Evolutionary conservation across 1,284 basidiomycete genomes (phyloP), one percentile per base, ranked within the genome.

Genomic region (Mycena sp.): DNA sequence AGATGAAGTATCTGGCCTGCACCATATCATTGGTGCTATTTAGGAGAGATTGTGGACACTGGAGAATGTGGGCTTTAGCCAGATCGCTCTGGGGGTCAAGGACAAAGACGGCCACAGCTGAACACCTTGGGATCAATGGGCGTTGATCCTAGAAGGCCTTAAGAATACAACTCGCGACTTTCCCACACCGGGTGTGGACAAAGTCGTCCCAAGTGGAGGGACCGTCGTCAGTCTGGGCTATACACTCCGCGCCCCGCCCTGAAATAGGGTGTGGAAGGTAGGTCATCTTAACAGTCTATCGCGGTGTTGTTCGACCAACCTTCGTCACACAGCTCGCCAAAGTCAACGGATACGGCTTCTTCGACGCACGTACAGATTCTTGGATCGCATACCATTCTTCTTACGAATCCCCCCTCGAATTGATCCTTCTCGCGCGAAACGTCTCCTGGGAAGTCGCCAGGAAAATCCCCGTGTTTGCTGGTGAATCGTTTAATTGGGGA

Each of bases 331-430:
- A 65, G 63, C 23, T 67, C 28, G 56, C 48, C 9, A 53, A 53
- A 45, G 63, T 67, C 5, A 56, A 65, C 49, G 66, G 66, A 29
- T 52, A 29, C 29, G 66, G 66, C 2, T 2, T n/a, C 14, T 6
- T 51, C 5, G 26, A 51, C 29, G 0, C 21, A 29, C n/a, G 23
- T 2, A 63, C 19, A 17, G 51, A 62, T 30, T 62, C 63, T 11
- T 67, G 60, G 59, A 5, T 67, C 17, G 66, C 60, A 0, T 67
- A 65, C 46, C 66, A 67, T 37, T 59, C 66, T 19, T 55, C 62
- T 7, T 35, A 35, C 32, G 32, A 16, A 3, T 55, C 53, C 17
- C 32, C 32, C 9, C 32, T 35, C 14, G 32, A 35, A 14, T 14
- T 35, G 14, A 7, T 35, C 32, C 32, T 35, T 14, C 32, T 35